Conservation (phyloP, 225 moss, liverwort and hornwort species). For the Straminergon stramineum region DNA sequence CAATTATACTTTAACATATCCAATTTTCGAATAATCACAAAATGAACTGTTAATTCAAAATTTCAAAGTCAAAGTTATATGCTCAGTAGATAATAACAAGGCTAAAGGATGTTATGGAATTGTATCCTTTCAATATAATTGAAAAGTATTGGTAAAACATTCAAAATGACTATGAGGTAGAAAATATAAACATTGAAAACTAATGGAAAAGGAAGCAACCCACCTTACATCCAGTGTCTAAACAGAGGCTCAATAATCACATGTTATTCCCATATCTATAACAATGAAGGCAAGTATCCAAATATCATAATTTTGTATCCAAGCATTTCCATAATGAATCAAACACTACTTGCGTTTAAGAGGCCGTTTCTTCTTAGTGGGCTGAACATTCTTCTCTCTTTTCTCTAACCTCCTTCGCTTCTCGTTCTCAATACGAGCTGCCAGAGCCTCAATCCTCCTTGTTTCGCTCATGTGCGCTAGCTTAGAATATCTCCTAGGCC, state of each 20-base stretch:
- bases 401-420: slow-evolving; percentile 26
- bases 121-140: neutral
- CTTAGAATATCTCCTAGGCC: slow-evolving; percentile 66
- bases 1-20: neutral
- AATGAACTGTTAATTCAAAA: neutral
- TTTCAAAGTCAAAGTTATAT: neutral
- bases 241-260: neutral
- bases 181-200: neutral
- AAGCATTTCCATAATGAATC: neutral
- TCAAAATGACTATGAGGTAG: neutral
- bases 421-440: slow-evolving; percentile 57
- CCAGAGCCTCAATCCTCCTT: slow-evolving; percentile 51
- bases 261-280: neutral
- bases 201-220: neutral
- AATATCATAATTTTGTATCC: neutral
- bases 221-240: neutral
- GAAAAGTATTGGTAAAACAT: neutral
- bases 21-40: neutral
- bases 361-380: neutral
- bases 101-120: neutral
- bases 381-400: neutral
- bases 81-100: neutral
- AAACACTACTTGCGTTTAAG: neutral
- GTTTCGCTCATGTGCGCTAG: slow-evolving; percentile 59
- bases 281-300: neutral